Base-by-base conservation (phyloP, 768 basidiomycete genomes). In the Leccinum uliginosum region DNA sequence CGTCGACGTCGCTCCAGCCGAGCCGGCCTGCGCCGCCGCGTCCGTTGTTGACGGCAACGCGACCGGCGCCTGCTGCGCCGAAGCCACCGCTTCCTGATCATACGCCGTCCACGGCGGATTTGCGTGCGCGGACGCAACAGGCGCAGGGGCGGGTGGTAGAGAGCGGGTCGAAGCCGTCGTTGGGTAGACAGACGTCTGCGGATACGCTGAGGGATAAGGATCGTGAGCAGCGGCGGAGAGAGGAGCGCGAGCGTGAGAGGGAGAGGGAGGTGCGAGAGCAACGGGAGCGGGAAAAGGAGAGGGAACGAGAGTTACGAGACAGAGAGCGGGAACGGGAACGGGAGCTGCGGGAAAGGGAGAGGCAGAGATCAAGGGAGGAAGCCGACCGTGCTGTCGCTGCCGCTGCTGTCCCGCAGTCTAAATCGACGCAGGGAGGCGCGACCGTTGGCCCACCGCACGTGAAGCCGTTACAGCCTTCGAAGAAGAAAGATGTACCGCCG, bases 381-480 rank as follows among this genome's bases (percentile, higher is more conserved):
- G 63, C 70, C 2, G 75, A 67, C 40, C 79, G 57, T 43, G 40
- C 19, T 40, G n/a, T 14, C 32, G 14, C 32, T 65, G 75, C 59
- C 75, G 75, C 67, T 72, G 74, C 62, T 61, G 72, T 57, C 1
- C 82, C 84, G n/a, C 61, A 73, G 15, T 43, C 40, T 43, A 80
- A 78, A 64, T 73, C 75, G 14, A 68, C 80, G 3, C 77, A 80
- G 17, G 77, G 80, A 49, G 84, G 80, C 14, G 72, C 82, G 3
- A 73, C 77, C 4, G 75, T 71, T 30, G 83, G 82, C 1, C 81
- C 86, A 3, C 80, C 83, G 1, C 77, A 82, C 1, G 83, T 92
- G 32, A 86, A 90, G 64, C 90, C 91, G 0, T 72, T 93, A 56
- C 89, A 91, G 67, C 82, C 88, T 0, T 67, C 73, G 30, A 91